A percentile compares a stretch with the other conserved stretches of the same genome.
These are phyloP conservation scores for Allodekkera sacchari DNA, from an alignment of 805 yeast genomes.

Conservation along the genomic window DNA sequence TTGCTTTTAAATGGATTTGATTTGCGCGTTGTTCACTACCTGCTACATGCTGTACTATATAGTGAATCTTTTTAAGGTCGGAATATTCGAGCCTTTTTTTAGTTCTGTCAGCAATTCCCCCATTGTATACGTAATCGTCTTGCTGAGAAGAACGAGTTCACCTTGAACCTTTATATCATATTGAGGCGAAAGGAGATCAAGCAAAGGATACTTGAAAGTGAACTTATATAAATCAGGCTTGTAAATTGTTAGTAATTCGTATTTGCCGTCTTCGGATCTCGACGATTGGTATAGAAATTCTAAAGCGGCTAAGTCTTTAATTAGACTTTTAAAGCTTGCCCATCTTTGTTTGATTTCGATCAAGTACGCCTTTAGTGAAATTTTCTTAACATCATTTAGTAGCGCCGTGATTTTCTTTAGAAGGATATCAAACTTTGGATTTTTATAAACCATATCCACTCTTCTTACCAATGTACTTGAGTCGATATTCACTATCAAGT, in stretches of 20 bases:
- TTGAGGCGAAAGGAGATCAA: too few species aligned
- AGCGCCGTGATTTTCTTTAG: constrained; percentile 1
- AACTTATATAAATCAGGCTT: constrained; percentile 4
- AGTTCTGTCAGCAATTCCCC: too few species aligned
- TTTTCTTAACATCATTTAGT: not conserved
- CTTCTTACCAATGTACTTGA: constrained; percentile 4
- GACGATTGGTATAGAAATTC: constrained; percentile 1
- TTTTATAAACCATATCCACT: not conserved
- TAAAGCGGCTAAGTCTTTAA: constrained; percentile 8
- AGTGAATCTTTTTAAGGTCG: too few species aligned
- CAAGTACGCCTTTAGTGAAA: constrained; percentile 7
- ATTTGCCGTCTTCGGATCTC: too few species aligned
- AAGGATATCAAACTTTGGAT: constrained; percentile 3
- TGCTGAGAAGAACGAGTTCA: too few species aligned
- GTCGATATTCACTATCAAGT: constrained; percentile 6
- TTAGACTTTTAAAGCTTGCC: constrained; percentile 5
- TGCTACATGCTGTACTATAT: too few species aligned
- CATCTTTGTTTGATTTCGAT: not conserved
- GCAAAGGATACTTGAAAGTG: not conserved
- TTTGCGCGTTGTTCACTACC: too few species aligned
- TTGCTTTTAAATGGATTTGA: too few species aligned
- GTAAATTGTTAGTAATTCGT: constrained; percentile 9
- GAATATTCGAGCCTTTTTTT: too few species aligned
- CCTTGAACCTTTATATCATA: too few species aligned
- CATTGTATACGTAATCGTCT: too few species aligned